phyloP scores from a whole-genome alignment of 441 rosid genomes.

The Gossypium davidsonii region DNA sequence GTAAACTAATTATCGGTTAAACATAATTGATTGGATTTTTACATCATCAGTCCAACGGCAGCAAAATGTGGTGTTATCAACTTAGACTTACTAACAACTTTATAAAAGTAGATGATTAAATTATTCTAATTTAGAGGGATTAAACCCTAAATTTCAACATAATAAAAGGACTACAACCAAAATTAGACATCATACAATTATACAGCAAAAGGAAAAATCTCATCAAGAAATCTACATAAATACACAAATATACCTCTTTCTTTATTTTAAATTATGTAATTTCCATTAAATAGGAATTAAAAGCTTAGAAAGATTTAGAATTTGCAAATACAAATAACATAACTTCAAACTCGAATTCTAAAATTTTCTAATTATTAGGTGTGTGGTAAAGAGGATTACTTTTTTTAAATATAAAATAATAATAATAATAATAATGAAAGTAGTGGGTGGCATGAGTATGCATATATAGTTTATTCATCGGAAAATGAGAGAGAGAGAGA shows the following conservation, averaged over 20 bases:
- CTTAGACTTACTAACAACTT: too few species aligned
- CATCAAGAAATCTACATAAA: conserved; percentile 27
- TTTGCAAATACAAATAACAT: too few species aligned
- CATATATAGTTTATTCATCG: neutral
- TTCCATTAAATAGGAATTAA: conserved; percentile 19
- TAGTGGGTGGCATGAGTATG: conserved; percentile 22
- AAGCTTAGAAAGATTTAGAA: conserved; percentile 42
- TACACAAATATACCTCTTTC: neutral
- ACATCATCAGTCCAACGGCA: too few species aligned
- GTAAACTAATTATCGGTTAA: too few species aligned
- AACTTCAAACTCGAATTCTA: too few species aligned
- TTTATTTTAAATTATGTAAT: neutral
- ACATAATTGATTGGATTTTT: too few species aligned
- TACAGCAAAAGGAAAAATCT: conserved; percentile 26
- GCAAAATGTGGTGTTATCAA: too few species aligned
- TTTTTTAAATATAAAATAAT: neutral
- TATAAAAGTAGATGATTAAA: too few species aligned
- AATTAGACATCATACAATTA: neutral
- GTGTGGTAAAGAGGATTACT: neutral
- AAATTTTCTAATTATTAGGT: neutral
- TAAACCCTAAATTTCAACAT: too few species aligned
- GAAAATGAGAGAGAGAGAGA: neutral
- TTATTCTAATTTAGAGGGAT: too few species aligned
- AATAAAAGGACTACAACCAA: too few species aligned
- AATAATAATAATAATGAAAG: conserved; percentile 1